phyloP scores from a whole-genome alignment of 148 eudicot genomes.

The Linanthus parryae region DNA sequence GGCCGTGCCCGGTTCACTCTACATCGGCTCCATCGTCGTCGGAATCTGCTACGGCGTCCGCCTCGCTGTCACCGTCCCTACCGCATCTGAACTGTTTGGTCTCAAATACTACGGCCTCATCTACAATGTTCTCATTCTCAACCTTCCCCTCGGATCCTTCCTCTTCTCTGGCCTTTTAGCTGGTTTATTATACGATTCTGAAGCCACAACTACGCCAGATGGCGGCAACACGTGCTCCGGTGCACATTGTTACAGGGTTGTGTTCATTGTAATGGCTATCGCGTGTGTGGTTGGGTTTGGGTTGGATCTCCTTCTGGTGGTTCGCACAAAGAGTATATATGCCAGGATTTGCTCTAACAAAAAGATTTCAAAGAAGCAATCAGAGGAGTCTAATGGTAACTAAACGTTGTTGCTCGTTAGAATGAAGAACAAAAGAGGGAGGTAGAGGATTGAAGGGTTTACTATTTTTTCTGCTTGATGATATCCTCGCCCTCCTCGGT shows the following conservation, averaged over 20 bases:
- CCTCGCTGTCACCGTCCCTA: slow-evolving; percentile 78
- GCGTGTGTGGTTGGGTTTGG: slow-evolving; percentile 67
- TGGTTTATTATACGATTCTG: slow-evolving; percentile 64
- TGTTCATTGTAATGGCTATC: slow-evolving; percentile 63
- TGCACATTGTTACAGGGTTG: slow-evolving; percentile 67
- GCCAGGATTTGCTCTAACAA: slow-evolving; percentile 41
- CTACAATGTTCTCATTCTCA: slow-evolving; percentile 78
- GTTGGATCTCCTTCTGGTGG: slow-evolving; percentile 45
- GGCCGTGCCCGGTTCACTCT: slow-evolving; percentile 76
- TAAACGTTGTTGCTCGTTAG: too few species aligned
- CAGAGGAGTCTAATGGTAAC: too few species aligned
- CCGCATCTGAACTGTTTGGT: slow-evolving; percentile 90
- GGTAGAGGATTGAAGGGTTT: too few species aligned
- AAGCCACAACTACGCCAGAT: slow-evolving; percentile 62
- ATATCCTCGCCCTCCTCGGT: too few species aligned
- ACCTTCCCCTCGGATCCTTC: slow-evolving; percentile 90
- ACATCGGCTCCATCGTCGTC: slow-evolving; percentile 69
- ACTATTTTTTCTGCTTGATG: too few species aligned
- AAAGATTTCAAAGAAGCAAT: too few species aligned
- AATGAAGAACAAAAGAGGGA: too few species aligned
- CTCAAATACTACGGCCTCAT: slow-evolving; percentile 91
- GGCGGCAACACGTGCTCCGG: slow-evolving; percentile 86
- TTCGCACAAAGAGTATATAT: slow-evolving; percentile 53
- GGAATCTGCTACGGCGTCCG: slow-evolving; percentile 92
- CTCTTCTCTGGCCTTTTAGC: slow-evolving; percentile 95